Evolutionary conservation across 805 yeast genomes (phyloP).

Genomic region (Kuraishia ogatae): DNA sequence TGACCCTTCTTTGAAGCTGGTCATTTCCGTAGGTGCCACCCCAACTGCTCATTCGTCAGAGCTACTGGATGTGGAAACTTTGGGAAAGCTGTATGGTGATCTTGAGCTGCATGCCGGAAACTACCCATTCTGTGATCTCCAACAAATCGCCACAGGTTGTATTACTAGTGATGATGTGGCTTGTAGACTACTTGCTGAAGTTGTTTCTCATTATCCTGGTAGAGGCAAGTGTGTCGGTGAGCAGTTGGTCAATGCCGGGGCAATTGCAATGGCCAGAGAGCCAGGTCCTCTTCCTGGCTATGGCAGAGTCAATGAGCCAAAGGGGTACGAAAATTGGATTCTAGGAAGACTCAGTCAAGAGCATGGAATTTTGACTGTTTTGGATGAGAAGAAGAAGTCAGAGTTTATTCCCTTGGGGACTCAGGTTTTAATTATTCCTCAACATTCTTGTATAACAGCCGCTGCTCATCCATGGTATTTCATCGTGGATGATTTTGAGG

Average conservation of each 20-base stretch:
- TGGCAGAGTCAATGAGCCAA: conserved; percentile 33
- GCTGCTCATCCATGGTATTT: conserved; percentile 51
- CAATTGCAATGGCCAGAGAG: conserved; percentile 60
- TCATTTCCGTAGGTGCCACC: conserved; percentile 72
- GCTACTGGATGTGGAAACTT: conserved; percentile 9
- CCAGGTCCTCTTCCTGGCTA: conserved; percentile 51
- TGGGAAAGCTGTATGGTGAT: conserved; percentile 24
- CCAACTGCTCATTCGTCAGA: conserved; percentile 65
- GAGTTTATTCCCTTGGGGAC: conserved; percentile 45
- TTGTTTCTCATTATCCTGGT: conserved; percentile 47
- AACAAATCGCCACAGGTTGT: conserved; percentile 64
- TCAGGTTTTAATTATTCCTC: conserved; percentile 49
- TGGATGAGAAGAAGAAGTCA: conserved; percentile 16
- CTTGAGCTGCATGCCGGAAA: conserved; percentile 78
- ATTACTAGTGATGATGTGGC: conserved; percentile 38
- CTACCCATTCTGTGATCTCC: conserved; percentile 64
- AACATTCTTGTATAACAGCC: conserved; percentile 69
- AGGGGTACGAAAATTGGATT: conserved; percentile 45
- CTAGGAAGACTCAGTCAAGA: conserved; percentile 70
- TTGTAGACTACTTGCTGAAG: conserved; percentile 46
- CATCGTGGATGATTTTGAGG: conserved; percentile 36
- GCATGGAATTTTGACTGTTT: conserved; percentile 61
- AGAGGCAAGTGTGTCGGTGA: conserved; percentile 54
- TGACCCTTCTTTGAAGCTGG: conserved; percentile 29
- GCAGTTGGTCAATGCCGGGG: conserved; percentile 64